Evolutionary conservation across 2,329 filamentous ascomycete species (phyloP).

Genomic region (Teratosphaeria gauchensis): DNA sequence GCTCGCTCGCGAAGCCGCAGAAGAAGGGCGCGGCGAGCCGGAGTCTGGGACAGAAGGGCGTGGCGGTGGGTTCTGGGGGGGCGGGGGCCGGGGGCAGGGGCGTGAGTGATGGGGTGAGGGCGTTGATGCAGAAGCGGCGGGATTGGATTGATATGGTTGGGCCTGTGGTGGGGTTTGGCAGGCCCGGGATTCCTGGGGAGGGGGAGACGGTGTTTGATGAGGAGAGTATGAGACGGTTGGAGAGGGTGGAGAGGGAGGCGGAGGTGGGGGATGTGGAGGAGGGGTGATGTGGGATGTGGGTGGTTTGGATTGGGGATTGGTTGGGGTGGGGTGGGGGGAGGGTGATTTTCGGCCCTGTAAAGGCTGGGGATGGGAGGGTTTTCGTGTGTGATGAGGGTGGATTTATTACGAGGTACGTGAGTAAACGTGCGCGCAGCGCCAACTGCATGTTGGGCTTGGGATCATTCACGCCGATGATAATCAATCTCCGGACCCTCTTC

Average conservation of each 20-base stretch:
- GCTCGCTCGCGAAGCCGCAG: slow-evolving; percentile 88
- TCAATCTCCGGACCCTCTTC: no score
- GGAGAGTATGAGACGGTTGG: slow-evolving; percentile 59
- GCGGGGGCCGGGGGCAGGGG: slow-evolving; percentile 54
- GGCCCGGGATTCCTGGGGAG: slow-evolving; percentile 63
- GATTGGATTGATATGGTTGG: slow-evolving; percentile 89
- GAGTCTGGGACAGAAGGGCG: slow-evolving; percentile 53
- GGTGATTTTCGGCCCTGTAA: no score
- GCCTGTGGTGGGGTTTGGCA: slow-evolving; percentile 79
- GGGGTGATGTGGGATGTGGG: neutral
- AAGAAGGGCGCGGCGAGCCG: slow-evolving; percentile 53
- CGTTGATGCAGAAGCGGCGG: slow-evolving; percentile 79
- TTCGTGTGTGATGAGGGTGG: no score
- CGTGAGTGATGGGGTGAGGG: slow-evolving; percentile 85
- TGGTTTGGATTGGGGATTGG: neutral
- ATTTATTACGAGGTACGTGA: no score
- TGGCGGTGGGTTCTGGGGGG: slow-evolving; percentile 53
- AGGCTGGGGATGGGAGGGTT: no score
- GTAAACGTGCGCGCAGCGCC: no score
- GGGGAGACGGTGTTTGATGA: slow-evolving; percentile 67
- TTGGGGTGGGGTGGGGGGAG: neutral
- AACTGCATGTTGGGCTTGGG: no score
- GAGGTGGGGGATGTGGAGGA: slow-evolving; percentile 52
- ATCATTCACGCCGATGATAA: no score
- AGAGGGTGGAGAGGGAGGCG: slow-evolving; percentile 67